A percentile compares a stretch with the other conserved stretches of the same genome.
phyloP scores from a whole-genome alignment of 148 eudicot species.

The Camellia sinensis region DNA sequence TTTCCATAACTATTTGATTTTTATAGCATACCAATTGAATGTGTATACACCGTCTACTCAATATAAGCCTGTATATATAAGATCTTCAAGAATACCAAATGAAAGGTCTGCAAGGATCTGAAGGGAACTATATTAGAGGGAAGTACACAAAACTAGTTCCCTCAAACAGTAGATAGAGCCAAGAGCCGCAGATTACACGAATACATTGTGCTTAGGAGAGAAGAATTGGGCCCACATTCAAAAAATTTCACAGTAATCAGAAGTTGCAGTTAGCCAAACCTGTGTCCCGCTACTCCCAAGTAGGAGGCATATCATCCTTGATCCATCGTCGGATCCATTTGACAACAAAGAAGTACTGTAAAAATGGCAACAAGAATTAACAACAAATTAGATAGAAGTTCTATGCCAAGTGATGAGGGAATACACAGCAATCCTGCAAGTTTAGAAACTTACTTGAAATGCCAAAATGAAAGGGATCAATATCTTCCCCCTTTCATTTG shows the following conservation, averaged over 20 bases:
- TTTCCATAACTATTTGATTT: too few species aligned
- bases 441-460: slow-evolving; percentile 55
- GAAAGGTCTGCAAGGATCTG: background rate
- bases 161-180: background rate
- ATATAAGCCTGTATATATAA: background rate
- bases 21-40: too few species aligned
- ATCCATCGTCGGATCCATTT: slow-evolving; percentile 43
- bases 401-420: too few species aligned
- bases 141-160: background rate
- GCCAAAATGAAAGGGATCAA: slow-evolving; percentile 71
- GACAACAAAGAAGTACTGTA: slow-evolving; percentile 52
- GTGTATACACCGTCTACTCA: too few species aligned
- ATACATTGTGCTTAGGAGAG: background rate
- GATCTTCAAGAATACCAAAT: background rate
- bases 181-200: background rate
- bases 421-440: slow-evolving; percentile 4
- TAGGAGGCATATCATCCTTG: slow-evolving; percentile 46
- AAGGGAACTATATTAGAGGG: background rate
- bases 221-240: background rate
- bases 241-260: background rate
- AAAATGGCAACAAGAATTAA: background rate
- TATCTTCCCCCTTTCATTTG: slow-evolving; percentile 65
- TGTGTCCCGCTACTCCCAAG: slow-evolving; percentile 48
- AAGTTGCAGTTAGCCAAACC: slow-evolving; percentile 18
- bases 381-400: too few species aligned